Evolutionary conservation across 345 rosid species (phyloP).

Genomic region (Lagerstroemia speciosa): DNA sequence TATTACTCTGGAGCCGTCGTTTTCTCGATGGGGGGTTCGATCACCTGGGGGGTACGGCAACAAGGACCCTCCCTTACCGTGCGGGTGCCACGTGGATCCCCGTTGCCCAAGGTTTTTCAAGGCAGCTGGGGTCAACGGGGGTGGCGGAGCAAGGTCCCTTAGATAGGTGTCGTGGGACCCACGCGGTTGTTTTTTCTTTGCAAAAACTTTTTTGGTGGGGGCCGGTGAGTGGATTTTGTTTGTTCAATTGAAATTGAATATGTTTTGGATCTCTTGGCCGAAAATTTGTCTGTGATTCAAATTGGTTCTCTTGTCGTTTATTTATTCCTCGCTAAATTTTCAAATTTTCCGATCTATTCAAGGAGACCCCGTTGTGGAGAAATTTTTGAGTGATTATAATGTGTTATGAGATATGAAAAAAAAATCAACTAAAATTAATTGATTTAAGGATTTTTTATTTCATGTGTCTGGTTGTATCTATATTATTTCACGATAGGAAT

Average conservation of each 20-base stretch:
- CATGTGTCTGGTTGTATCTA: no score
- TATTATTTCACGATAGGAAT: no score
- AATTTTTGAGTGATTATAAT: no score
- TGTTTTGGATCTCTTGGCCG: background rate
- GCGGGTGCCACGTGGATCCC: slow-evolving; percentile 1
- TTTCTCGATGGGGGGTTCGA: slow-evolving; percentile 2
- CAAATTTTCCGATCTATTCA: background rate
- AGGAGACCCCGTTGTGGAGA: background rate
- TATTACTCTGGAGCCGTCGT: slow-evolving; percentile 14
- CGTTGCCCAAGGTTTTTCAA: background rate
- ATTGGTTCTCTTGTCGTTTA: background rate
- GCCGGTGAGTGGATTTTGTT: background rate
- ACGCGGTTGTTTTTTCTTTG: no score
- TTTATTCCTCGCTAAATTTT: background rate
- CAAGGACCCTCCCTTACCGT: background rate
- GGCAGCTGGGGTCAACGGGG: background rate
- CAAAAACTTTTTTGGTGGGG: background rate
- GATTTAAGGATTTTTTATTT: no score
- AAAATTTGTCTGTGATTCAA: background rate
- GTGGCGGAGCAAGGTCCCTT: no score
- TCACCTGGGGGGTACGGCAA: background rate
- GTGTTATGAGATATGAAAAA: no score
- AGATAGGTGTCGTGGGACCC: no score
- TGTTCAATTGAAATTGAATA: slow-evolving; percentile 1
- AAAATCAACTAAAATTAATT: no score